These are phyloP conservation scores for Corrigiola litoralis DNA, from an alignment of 179 eudicot genomes.

Conservation along the genomic window DNA sequence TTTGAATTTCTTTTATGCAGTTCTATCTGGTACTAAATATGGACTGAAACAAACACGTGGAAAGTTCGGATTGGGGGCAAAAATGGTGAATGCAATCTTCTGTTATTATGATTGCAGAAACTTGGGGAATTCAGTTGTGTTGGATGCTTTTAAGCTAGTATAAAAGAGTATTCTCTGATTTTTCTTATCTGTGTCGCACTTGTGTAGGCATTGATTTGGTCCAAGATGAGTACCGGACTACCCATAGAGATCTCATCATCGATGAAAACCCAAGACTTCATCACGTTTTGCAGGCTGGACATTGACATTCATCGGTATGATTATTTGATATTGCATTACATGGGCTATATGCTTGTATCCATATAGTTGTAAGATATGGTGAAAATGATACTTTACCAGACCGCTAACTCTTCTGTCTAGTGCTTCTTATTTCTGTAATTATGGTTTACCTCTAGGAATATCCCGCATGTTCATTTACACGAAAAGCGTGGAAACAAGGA, in stretches of 20 bases:
- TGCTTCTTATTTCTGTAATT: background rate
- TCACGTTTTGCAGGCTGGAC: slow-evolving; percentile 89
- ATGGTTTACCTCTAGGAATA: slow-evolving; percentile 49
- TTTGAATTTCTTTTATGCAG: slow-evolving; percentile 30
- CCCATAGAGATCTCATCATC: slow-evolving; percentile 95
- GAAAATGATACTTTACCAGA: background rate
- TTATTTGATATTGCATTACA: background rate
- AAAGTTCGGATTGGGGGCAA: slow-evolving; percentile 96
- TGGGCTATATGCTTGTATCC: slow-evolving; percentile 5
- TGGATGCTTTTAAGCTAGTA: background rate
- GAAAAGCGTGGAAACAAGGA: slow-evolving; percentile 76
- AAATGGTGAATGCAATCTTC: slow-evolving; percentile 60
- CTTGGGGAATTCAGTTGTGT: background rate
- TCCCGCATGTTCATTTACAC: slow-evolving; percentile 90
- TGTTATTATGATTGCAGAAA: background rate
- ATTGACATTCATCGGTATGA: slow-evolving; percentile 89
- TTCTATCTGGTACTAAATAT: slow-evolving; percentile 95
- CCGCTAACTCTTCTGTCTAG: background rate
- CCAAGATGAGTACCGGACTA: slow-evolving; percentile 99
- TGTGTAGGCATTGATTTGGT: slow-evolving; percentile 94
- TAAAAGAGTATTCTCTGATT: background rate
- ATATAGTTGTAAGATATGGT: background rate
- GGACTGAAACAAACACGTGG: slow-evolving; percentile 99
- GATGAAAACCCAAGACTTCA: slow-evolving; percentile 69
- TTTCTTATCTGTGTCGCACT: background rate